Conservation (phyloP, 768 basidiomycete species). For the Leccinum disarticulatum region DNA sequence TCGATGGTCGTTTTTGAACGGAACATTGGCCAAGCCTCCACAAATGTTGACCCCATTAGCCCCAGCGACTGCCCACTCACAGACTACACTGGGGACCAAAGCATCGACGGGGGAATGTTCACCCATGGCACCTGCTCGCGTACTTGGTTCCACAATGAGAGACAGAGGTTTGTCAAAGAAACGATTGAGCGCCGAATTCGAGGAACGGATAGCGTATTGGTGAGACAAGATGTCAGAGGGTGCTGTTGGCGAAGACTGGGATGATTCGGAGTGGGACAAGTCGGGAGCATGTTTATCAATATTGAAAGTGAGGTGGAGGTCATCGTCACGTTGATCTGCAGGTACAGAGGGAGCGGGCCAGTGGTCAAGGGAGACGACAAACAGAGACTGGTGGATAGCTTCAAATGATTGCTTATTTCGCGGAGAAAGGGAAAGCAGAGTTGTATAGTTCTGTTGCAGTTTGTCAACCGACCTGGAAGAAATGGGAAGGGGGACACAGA, state of each 20-base stretch:
- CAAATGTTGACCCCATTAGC: slow-evolving; percentile 24
- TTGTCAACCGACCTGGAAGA: not conserved
- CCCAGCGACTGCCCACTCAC: slow-evolving; percentile 70
- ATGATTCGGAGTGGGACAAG: slow-evolving; percentile 6
- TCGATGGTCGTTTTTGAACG: slow-evolving; percentile 10
- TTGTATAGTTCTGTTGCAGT: slow-evolving; percentile 55
- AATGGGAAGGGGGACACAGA: not conserved
- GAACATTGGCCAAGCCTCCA: slow-evolving; percentile 53
- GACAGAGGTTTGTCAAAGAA: slow-evolving; percentile 90
- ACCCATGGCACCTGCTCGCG: slow-evolving; percentile 82
- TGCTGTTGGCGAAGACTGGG: slow-evolving; percentile 5
- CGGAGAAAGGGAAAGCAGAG: slow-evolving; percentile 66
- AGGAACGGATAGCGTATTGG: slow-evolving; percentile 68
- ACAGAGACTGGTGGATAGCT: slow-evolving; percentile 69
- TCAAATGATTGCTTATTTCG: slow-evolving; percentile 59
- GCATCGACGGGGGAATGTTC: slow-evolving; percentile 93
- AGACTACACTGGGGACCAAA: slow-evolving; percentile 81
- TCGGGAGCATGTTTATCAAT: slow-evolving; percentile 13
- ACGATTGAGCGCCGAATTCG: slow-evolving; percentile 68
- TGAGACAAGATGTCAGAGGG: slow-evolving; percentile 60
- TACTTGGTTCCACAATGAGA: slow-evolving; percentile 80
- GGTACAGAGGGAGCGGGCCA: slow-evolving; percentile 44
- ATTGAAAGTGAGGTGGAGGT: slow-evolving; percentile 37
- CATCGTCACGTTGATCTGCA: slow-evolving; percentile 16
- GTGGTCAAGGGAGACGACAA: slow-evolving; percentile 81